A percentile compares a stretch with the other conserved stretches of the same genome.
Conservation (phyloP, 495 filamentous ascomycete species). For the Neurospora sp. region DNA sequence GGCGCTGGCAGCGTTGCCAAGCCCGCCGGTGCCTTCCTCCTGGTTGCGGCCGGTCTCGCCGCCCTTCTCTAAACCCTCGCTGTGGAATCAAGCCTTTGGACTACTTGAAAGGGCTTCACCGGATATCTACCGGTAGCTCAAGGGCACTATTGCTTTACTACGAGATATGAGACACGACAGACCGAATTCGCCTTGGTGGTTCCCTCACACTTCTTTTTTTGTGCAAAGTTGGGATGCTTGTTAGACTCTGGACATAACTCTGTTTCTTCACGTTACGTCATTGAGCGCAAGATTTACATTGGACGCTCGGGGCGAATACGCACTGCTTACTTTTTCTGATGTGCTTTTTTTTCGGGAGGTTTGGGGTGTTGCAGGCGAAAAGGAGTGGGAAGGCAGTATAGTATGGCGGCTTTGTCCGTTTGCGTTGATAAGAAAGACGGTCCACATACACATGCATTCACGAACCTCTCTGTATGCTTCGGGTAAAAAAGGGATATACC, state of each 20-base stretch:
- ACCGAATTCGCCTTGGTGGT: constrained; percentile 7
- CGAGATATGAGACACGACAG: constrained; percentile 29
- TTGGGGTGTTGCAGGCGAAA: neutral
- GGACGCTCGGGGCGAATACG: constrained; percentile 8
- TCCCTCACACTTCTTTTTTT: constrained; percentile 10
- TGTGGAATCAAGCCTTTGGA: constrained; percentile 13
- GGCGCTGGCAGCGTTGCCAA: constrained; percentile 14
- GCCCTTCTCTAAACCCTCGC: constrained; percentile 25
- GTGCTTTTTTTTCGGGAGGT: constrained; percentile 4
- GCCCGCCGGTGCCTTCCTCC: constrained; percentile 15
- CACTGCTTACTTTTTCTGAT: constrained; percentile 6
- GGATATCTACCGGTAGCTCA: constrained; percentile 1
- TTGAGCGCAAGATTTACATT: constrained; percentile 4
- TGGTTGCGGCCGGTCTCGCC: constrained; percentile 19
- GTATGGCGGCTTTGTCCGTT: constrained; percentile 10
- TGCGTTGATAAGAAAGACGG: constrained; percentile 8
- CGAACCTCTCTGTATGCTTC: constrained; percentile 1
- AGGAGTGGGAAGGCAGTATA: constrained; percentile 2
- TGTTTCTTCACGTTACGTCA: neutral
- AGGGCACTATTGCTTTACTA: constrained; percentile 14
- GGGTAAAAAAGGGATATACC: constrained; percentile 9
- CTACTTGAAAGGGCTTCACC: neutral
- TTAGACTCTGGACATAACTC: constrained; percentile 7
- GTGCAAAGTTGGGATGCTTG: constrained; percentile 24
- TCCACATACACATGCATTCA: constrained; percentile 7